Evolutionary conservation across 805 yeast species (phyloP).

Genomic region (Barnettozyma californica): DNA sequence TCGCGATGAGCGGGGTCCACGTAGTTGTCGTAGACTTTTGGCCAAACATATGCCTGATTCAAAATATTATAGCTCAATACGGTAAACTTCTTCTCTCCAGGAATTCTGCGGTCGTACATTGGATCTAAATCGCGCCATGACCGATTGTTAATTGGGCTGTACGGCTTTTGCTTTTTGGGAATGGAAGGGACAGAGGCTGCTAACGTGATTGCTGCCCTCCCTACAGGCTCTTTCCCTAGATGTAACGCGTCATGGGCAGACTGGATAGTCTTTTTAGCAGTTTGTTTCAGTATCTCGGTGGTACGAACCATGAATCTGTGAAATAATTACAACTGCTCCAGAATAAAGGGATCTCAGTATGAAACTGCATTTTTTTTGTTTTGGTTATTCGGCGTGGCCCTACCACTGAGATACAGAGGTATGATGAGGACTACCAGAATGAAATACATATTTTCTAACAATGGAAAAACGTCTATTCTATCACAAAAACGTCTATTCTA

Average conservation of each 20-base stretch:
- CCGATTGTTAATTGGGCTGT: slow-evolving; percentile 5
- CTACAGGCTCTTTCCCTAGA: neutral
- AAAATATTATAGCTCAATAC: slow-evolving; percentile 41
- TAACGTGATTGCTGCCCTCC: neutral
- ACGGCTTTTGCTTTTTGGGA: neutral
- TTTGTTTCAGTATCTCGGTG: neutral
- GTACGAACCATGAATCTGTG: neutral
- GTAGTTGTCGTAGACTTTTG: slow-evolving; percentile 45
- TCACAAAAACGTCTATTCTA: too few relatives aligned
- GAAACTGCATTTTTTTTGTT: too few relatives aligned
- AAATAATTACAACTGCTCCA: too few relatives aligned
- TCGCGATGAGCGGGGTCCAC: slow-evolving; percentile 40
- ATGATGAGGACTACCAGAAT: too few relatives aligned
- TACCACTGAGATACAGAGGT: neutral
- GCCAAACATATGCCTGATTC: slow-evolving; percentile 58
- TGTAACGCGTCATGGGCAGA: neutral
- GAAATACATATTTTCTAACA: too few relatives aligned
- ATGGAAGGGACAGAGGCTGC: neutral
- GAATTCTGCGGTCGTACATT: slow-evolving; percentile 1
- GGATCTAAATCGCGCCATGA: slow-evolving; percentile 10
- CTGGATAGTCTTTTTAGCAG: neutral
- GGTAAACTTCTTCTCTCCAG: slow-evolving; percentile 1
- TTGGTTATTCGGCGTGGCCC: neutral
- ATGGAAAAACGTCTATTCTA: too few relatives aligned
- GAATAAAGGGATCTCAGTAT: too few relatives aligned